These are phyloP conservation scores for Linderniella brevidens DNA, from an alignment of 257 asterid species.

Conservation along the genomic window DNA sequence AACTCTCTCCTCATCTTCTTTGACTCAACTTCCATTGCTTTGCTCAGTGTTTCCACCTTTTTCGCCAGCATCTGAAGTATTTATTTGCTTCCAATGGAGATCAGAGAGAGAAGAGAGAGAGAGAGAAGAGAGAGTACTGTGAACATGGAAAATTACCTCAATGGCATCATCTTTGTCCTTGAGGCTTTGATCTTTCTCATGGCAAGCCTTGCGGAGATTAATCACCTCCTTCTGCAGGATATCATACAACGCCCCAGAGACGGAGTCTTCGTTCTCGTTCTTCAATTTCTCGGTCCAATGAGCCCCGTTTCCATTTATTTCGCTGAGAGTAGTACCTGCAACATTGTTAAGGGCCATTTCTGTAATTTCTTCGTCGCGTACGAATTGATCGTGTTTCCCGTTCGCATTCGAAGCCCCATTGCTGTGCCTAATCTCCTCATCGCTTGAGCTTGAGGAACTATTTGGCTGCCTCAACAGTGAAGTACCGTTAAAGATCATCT, in stretches of 20 bases:
- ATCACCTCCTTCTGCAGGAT: conserved; percentile 56
- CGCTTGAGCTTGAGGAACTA: conserved; percentile 19
- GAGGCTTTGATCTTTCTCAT: conserved; percentile 39
- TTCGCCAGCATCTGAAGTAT: conserved; percentile 33
- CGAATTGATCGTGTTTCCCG: conserved; percentile 16
- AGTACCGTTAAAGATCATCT: conserved; percentile 9
- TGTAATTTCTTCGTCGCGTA: conserved; percentile 17
- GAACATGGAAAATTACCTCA: conserved; percentile 23
- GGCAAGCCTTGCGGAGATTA: conserved; percentile 33
- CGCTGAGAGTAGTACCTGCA: conserved; percentile 23
- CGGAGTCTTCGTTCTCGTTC: conserved; percentile 39
- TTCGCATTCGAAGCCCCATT: conserved; percentile 4
- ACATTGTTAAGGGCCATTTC: conserved; percentile 5
- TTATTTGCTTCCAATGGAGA: conserved; percentile 6
- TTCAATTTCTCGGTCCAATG: conserved; percentile 21
- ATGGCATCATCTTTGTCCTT: conserved; percentile 53
- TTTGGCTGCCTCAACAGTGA: not conserved
- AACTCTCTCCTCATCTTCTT: conserved; percentile 50
- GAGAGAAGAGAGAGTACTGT: too few species aligned
- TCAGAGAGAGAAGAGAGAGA: not conserved
- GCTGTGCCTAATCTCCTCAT: conserved; percentile 7
- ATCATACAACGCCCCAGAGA: conserved; percentile 55
- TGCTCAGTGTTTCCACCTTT: conserved; percentile 38
- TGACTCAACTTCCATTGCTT: conserved; percentile 47
- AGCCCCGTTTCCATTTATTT: conserved; percentile 21